These are phyloP conservation scores for Porcisia hertigi DNA, from an alignment of 208 protist species.

Conservation along the genomic window DNA sequence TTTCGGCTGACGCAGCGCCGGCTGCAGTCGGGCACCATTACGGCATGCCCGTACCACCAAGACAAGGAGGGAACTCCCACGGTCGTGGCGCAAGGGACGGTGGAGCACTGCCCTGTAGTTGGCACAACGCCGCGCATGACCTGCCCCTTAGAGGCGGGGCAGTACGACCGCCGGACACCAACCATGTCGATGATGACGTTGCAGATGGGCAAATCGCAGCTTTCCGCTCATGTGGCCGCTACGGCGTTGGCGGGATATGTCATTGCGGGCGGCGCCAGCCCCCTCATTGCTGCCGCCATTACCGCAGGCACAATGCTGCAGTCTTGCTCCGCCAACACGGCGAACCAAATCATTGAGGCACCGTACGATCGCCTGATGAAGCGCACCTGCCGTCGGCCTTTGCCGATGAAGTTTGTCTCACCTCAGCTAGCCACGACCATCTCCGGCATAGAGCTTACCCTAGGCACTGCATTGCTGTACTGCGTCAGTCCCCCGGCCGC, in stretches of 20 bases:
- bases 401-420: constrained; percentile 78
- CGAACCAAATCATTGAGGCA: constrained; percentile 86
- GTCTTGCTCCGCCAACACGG: constrained; percentile 87
- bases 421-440: constrained; percentile 38
- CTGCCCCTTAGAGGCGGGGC: constrained; percentile 53
- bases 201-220: constrained; percentile 82
- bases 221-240: constrained; percentile 82
- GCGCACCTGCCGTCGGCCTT: constrained; percentile 84
- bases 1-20: constrained; percentile 24
- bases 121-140: constrained; percentile 43
- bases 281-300: constrained; percentile 49
- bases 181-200: constrained; percentile 42
- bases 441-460: constrained; percentile 49
- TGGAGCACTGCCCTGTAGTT: constrained; percentile 63
- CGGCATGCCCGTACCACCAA: constrained; percentile 57
- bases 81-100: constrained; percentile 23
- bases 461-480: constrained; percentile 77
- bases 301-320: constrained; percentile 79
- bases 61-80: constrained; percentile 18
- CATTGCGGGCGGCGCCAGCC: constrained; percentile 59
- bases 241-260: constrained; percentile 80
- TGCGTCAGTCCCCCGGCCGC: constrained; percentile 56
- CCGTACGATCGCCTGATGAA: constrained; percentile 89
- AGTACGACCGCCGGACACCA: constrained; percentile 27
- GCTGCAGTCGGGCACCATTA: constrained; percentile 29